These are phyloP conservation scores for Pluteus cervinus DNA, from an alignment of 768 basidiomycete genomes.

Conservation along the genomic window DNA sequence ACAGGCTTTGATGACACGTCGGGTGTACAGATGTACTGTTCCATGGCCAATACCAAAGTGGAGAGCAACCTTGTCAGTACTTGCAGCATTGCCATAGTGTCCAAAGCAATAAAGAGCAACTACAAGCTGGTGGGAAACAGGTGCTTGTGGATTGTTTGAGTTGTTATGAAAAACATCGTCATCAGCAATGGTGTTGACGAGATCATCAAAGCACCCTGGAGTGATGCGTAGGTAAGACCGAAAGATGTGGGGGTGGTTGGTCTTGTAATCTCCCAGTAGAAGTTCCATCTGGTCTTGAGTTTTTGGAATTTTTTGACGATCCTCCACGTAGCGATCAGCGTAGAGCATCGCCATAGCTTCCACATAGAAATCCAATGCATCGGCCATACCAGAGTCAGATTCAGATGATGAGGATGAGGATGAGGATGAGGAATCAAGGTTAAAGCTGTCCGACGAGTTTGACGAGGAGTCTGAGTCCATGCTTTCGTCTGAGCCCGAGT, in stretches of 20 bases:
- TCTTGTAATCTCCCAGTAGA: too few relatives aligned
- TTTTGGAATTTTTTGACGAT: background rate
- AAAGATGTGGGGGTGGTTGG: slow-evolving; percentile 10
- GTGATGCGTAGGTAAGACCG: slow-evolving; percentile 16
- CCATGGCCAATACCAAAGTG: slow-evolving; percentile 31
- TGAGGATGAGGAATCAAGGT: too few relatives aligned
- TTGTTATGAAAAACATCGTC: slow-evolving; percentile 21
- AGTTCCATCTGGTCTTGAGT: background rate
- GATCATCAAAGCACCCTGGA: slow-evolving; percentile 16
- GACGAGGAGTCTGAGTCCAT: too few relatives aligned
- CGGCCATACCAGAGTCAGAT: too few relatives aligned
- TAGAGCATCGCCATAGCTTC: too few relatives aligned
- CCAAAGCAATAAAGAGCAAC: slow-evolving; percentile 32
- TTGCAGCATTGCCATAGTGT: slow-evolving; percentile 30
- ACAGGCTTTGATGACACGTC: slow-evolving; percentile 21
- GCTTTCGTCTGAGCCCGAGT: background rate
- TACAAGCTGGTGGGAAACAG: slow-evolving; percentile 25
- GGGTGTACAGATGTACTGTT: slow-evolving; percentile 19
- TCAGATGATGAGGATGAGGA: too few relatives aligned
- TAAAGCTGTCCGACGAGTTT: too few relatives aligned
- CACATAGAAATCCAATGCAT: too few relatives aligned
- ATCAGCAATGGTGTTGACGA: slow-evolving; percentile 13
- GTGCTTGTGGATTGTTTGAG: slow-evolving; percentile 19
- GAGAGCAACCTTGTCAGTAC: slow-evolving; percentile 22
- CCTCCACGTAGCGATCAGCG: background rate